Evolutionary conservation across 1,284 basidiomycete genomes (phyloP), one percentile per base, ranked within the genome.

Genomic region (Tremellales sp.): DNA sequence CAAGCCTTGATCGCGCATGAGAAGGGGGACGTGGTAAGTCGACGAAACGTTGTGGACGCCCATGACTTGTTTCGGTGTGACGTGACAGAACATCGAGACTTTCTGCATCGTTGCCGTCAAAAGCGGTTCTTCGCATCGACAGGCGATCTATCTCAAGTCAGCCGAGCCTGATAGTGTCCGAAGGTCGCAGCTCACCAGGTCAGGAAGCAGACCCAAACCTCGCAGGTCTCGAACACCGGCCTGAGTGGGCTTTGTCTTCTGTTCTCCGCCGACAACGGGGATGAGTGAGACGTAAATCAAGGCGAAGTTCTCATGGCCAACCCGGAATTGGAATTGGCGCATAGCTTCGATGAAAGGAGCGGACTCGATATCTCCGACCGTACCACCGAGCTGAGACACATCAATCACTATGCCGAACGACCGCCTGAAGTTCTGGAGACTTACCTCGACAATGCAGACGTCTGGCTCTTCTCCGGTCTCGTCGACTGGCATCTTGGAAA

Each of bases 61-160:
- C 50, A 98, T 81, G 36, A 98, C 96, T 73, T 98, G 96, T 65
- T 92, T 86, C 4, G 87, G 81, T 1, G 84, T 79, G 57, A 98
- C 94, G 69, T 98, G 96, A 75, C 94, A 98, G 81, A 98, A 98
- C 93, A 98, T 97, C 56, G 90, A 92, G 41, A 98, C 93, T 74
- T 98, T 98, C 65, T 86, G 82, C 76, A 93, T 96, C 40, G 94
- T 94, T 0, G 86, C 80, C 3, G 82, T 80, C 48, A 88, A 84
- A 15, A 99, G 80, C 1, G 87, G 75, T 40, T 74, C 64, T 48
- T 78, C 76, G 60, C 80, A 82, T 53, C 94, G 86, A 69, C 94
- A 97, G 0, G 94, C 96, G 62, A 98, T 96, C 87, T 91, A 51
- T 3, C 12, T 21, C 31, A 24, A 24, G 19, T 40, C 26, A 39